Percentiles rank a stretch among this genome's conserved stretches.
These are phyloP conservation scores for Ilyonectria sp. DNA, from an alignment of 2,329 filamentous ascomycete genomes.

Conservation along the genomic window DNA sequence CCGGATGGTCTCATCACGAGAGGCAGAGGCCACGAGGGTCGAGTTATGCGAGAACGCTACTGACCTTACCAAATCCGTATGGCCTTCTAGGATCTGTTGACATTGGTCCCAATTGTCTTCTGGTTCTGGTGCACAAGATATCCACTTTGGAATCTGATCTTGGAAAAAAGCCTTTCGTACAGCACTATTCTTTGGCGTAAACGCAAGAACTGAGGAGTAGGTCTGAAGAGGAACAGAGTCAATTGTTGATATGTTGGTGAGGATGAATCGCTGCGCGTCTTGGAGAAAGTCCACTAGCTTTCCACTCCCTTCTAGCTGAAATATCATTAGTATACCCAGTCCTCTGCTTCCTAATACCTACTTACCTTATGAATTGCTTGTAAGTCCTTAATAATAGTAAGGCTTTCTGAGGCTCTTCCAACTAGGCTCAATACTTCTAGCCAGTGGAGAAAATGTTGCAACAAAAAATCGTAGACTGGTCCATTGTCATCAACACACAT, in stretches of 20 bases:
- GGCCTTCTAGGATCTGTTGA: slow-evolving; percentile 12
- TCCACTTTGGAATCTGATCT: slow-evolving; percentile 5
- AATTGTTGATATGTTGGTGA: background rate
- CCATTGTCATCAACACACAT: background rate
- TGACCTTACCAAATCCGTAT: background rate
- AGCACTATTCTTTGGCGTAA: background rate
- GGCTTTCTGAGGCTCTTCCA: background rate
- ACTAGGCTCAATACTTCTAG: slow-evolving; percentile 4
- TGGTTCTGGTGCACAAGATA: slow-evolving; percentile 3
- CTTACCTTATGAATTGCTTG: background rate
- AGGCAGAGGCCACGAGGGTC: background rate
- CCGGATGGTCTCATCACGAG: background rate
- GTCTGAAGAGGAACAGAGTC: slow-evolving; percentile 13
- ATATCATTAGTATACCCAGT: background rate
- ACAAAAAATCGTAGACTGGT: background rate
- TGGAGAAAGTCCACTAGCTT: background rate
- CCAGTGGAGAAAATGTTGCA: slow-evolving; percentile 10
- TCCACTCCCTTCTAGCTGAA: background rate
- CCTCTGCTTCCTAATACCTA: background rate
- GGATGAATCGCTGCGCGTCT: slow-evolving; percentile 4
- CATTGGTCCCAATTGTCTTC: slow-evolving; percentile 19
- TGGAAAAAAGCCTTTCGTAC: background rate
- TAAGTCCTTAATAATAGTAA: background rate
- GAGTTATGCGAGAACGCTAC: background rate
- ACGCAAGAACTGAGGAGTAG: background rate